phyloP scores from a whole-genome alignment of 495 filamentous ascomycete species.

The Rostrohypoxylon terebratum region DNA sequence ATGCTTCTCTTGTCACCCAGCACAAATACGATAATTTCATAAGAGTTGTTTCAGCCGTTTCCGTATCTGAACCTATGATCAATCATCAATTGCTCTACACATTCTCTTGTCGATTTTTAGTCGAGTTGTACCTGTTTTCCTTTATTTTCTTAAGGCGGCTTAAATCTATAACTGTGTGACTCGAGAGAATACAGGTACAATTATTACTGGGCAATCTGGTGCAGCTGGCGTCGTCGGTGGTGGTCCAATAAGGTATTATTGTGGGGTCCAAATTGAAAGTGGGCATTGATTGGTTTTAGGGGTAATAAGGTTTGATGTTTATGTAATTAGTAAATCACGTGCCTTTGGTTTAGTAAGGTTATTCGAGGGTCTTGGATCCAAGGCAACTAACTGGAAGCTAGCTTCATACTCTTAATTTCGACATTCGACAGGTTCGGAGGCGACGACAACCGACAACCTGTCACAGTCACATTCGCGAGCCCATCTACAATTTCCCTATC shows the following conservation, averaged over 20 bases:
- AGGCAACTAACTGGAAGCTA: conserved; percentile 23
- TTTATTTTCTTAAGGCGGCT: not conserved
- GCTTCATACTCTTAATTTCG: conserved; percentile 28
- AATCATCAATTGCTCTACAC: not conserved
- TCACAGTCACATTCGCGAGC: conserved; percentile 15
- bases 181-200: conserved; percentile 16
- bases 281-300: conserved; percentile 19
- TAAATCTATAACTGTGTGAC: not conserved
- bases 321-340: conserved; percentile 35
- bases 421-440: conserved; percentile 35
- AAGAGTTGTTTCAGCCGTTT: not conserved
- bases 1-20: conserved; percentile 5
- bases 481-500: conserved; percentile 7
- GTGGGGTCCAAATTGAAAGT: conserved; percentile 14
- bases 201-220: no score
- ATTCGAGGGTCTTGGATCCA: conserved; percentile 23
- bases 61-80: conserved; percentile 4
- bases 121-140: not conserved
- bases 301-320: conserved; percentile 8
- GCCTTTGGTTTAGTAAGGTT: conserved; percentile 21
- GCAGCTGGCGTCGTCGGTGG: not conserved
- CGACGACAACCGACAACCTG: conserved; percentile 38
- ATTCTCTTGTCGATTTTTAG: not conserved
- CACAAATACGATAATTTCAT: conserved; percentile 18
- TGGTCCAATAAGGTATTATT: conserved; percentile 19